phyloP scores from a whole-genome alignment of 164 flowering plant genomes.

The Malania oleifera region DNA sequence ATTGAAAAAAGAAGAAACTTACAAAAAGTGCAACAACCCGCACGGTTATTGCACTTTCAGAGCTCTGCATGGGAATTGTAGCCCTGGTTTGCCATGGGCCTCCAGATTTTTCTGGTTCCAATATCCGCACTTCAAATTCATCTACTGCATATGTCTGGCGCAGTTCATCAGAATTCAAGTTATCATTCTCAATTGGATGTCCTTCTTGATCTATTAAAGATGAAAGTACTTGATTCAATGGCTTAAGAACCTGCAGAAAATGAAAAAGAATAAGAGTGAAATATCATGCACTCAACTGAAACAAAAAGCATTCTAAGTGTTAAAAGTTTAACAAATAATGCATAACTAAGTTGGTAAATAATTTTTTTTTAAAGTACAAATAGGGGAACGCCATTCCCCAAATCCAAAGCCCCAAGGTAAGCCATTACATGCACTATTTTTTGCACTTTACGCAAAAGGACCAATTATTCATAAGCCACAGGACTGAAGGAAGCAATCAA shows the following conservation, averaged over 20 bases:
- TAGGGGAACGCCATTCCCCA: too few species aligned
- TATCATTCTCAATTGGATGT: slow-evolving; percentile 73
- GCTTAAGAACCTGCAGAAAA: slow-evolving; percentile 65
- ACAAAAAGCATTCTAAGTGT: too few species aligned
- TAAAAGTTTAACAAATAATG: too few species aligned
- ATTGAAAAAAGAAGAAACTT: slow-evolving; percentile 31
- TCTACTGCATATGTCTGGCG: slow-evolving; percentile 67
- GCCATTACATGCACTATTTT: too few species aligned
- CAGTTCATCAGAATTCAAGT: slow-evolving; percentile 57
- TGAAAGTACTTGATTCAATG: slow-evolving; percentile 86
- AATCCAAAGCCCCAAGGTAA: too few species aligned
- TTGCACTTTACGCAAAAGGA: too few species aligned
- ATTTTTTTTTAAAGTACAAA: too few species aligned
- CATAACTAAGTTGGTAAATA: too few species aligned
- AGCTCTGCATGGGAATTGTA: slow-evolving; percentile 87
- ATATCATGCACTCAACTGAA: too few species aligned
- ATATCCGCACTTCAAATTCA: slow-evolving; percentile 82
- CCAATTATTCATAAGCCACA: too few species aligned
- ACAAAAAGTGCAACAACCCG: slow-evolving; percentile 84
- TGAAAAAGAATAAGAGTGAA: background rate
- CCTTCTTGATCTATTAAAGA: slow-evolving; percentile 88
- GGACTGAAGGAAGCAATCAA: too few species aligned
- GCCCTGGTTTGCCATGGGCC: slow-evolving; percentile 91
- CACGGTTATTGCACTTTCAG: slow-evolving; percentile 93
- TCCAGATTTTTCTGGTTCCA: slow-evolving; percentile 95